Evolutionary conservation across 495 filamentous ascomycete genomes (phyloP).

Genomic region (Penicillium lagena): DNA sequence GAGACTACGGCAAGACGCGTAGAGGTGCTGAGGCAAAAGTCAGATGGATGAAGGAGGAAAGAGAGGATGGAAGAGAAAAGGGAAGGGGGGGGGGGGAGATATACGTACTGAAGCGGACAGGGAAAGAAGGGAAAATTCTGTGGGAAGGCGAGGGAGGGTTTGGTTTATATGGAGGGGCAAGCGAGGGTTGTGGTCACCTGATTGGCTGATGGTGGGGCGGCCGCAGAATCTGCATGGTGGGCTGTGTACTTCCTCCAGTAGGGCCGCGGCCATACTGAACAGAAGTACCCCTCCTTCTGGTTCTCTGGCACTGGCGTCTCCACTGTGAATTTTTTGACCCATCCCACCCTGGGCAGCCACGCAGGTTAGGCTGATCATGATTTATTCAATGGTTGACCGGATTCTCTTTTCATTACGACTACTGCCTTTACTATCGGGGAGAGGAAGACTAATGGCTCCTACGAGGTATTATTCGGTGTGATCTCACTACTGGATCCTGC

Average conservation of each 20-base stretch:
- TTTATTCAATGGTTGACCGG: no score
- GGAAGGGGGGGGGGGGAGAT: slow-evolving; percentile 24
- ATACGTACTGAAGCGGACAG: slow-evolving; percentile 48
- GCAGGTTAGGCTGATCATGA: slow-evolving; percentile 23
- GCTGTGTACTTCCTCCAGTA: slow-evolving; percentile 7
- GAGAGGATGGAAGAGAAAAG: slow-evolving; percentile 7
- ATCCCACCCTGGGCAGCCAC: slow-evolving; percentile 37
- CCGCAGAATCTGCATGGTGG: slow-evolving; percentile 35
- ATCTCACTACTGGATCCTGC: no score
- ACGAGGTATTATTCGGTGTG: no score
- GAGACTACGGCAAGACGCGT: slow-evolving; percentile 46
- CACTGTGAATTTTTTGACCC: slow-evolving; percentile 26
- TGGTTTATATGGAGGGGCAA: background rate
- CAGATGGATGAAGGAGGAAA: slow-evolving; percentile 24
- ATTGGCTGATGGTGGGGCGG: slow-evolving; percentile 29
- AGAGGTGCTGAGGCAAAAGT: slow-evolving; percentile 45
- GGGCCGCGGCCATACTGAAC: background rate
- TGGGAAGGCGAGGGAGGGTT: slow-evolving; percentile 19
- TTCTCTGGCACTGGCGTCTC: slow-evolving; percentile 26
- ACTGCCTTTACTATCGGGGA: no score
- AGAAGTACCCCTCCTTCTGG: background rate
- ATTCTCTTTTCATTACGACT: no score
- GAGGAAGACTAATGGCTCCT: no score
- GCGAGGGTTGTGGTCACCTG: slow-evolving; percentile 17
- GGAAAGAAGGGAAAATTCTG: slow-evolving; percentile 34